A percentile compares a stretch with the other conserved stretches of the same genome.
phyloP scores from a whole-genome alignment of 495 filamentous ascomycete species.

The Aspergillus conjunctus region DNA sequence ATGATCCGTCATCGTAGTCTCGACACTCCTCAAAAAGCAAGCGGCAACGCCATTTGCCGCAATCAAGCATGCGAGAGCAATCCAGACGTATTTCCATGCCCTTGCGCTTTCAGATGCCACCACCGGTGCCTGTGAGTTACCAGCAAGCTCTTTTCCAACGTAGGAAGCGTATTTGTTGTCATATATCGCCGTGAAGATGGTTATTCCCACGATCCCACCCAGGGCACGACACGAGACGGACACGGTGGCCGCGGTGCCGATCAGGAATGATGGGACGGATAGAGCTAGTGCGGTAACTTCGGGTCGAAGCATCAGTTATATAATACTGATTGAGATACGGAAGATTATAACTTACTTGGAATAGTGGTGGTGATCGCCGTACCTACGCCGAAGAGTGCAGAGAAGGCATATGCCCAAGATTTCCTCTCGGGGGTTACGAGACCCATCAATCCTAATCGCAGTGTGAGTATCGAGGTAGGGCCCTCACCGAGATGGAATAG shows the following conservation, averaged over 20 bases:
- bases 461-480: background rate
- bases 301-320: too few relatives aligned
- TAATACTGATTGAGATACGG: background rate
- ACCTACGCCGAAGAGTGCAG: background rate
- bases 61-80: background rate
- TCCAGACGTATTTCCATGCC: constrained; percentile 3
- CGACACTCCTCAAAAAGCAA: background rate
- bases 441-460: background rate
- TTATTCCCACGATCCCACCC: background rate
- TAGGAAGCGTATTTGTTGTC: constrained; percentile 1
- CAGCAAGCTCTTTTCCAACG: background rate
- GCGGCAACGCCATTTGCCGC: background rate
- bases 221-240: background rate
- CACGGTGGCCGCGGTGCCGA: constrained; percentile 3
- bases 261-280: constrained; percentile 1
- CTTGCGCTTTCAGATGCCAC: background rate
- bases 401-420: background rate
- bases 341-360: background rate
- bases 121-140: background rate
- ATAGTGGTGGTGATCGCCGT: background rate
- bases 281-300: constrained; percentile 1
- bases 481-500: background rate
- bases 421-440: background rate
- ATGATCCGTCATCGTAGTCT: background rate
- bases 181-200: background rate